These are phyloP conservation scores for Phoma sp. DNA, from an alignment of 2,329 filamentous ascomycete species.

Conservation along the genomic window DNA sequence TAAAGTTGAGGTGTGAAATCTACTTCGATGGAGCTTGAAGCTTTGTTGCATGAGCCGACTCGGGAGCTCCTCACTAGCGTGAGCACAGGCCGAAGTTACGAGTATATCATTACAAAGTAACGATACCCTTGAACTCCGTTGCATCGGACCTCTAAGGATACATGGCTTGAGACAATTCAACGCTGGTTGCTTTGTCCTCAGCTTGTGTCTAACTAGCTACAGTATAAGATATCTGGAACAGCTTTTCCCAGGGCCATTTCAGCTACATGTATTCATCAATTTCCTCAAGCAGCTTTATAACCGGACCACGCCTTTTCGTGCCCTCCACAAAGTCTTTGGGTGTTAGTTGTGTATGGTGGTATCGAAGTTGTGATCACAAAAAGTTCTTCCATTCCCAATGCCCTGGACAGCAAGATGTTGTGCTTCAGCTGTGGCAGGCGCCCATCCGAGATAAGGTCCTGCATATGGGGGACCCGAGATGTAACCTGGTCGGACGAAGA, in stretches of 20 bases:
- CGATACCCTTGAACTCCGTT: no score
- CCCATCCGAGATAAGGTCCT: conserved; percentile 12
- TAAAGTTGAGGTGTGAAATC: neutral
- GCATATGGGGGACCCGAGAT: conserved; percentile 5
- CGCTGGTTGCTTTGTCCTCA: neutral
- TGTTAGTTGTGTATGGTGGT: neutral
- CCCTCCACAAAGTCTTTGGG: conserved; percentile 11
- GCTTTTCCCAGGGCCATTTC: conserved; percentile 16
- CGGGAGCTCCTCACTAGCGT: conserved; percentile 9
- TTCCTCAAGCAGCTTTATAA: conserved; percentile 23
- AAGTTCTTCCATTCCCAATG: conserved; percentile 17
- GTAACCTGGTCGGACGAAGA: conserved; percentile 17
- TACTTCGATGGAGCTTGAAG: conserved; percentile 4
- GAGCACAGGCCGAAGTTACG: conserved; percentile 8
- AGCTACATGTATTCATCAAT: conserved; percentile 21
- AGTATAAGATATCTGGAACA: conserved; percentile 2
- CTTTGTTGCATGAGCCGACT: conserved; percentile 1
- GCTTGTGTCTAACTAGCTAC: conserved; percentile 1
- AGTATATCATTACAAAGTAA: no score
- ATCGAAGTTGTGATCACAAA: neutral
- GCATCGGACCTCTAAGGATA: neutral
- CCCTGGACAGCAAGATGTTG: conserved; percentile 17
- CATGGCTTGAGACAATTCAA: neutral
- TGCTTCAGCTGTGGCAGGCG: conserved; percentile 13
- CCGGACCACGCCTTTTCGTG: conserved; percentile 14